A percentile compares a stretch with the other conserved stretches of the same genome.
Evolutionary conservation across 768 basidiomycete genomes (phyloP).

Genomic region (Pleurotus tuoliensis): DNA sequence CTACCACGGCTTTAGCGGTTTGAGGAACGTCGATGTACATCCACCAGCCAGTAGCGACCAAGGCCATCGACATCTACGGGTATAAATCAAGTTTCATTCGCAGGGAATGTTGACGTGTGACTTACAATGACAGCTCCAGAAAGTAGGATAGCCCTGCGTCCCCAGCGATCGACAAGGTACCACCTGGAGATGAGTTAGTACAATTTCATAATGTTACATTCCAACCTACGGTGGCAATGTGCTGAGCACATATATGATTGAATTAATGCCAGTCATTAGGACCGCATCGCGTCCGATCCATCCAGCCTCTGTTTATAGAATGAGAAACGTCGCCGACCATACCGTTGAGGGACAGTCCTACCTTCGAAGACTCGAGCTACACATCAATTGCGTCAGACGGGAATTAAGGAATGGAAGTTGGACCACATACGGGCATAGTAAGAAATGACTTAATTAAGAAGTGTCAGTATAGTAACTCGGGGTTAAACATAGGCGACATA

Average conservation of each 20-base stretch:
- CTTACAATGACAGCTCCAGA: constrained; percentile 78
- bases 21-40: constrained; percentile 85
- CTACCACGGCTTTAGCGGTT: constrained; percentile 85
- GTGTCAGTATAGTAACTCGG: not conserved
- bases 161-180: constrained; percentile 92
- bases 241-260: constrained; percentile 73
- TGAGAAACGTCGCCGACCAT: not conserved
- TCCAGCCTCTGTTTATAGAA: constrained; percentile 66
- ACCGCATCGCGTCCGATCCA: constrained; percentile 94
- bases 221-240: constrained; percentile 77
- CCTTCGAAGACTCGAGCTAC: constrained; percentile 90
- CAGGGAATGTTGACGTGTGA: constrained; percentile 7
- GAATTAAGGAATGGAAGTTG: constrained; percentile 5
- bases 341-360: constrained; percentile 21
- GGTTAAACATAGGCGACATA: constrained; percentile 26
- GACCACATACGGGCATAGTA: constrained; percentile 82
- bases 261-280: constrained; percentile 94
- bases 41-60: constrained; percentile 86
- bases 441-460: constrained; percentile 66
- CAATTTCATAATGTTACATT: constrained; percentile 2
- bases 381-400: constrained; percentile 5
- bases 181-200: constrained; percentile 48
- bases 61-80: constrained; percentile 72
- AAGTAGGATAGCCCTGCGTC: constrained; percentile 81
- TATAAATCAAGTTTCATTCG: not conserved